Evolutionary conservation across 768 basidiomycete species (phyloP).

Genomic region (Russula dissimulans): DNA sequence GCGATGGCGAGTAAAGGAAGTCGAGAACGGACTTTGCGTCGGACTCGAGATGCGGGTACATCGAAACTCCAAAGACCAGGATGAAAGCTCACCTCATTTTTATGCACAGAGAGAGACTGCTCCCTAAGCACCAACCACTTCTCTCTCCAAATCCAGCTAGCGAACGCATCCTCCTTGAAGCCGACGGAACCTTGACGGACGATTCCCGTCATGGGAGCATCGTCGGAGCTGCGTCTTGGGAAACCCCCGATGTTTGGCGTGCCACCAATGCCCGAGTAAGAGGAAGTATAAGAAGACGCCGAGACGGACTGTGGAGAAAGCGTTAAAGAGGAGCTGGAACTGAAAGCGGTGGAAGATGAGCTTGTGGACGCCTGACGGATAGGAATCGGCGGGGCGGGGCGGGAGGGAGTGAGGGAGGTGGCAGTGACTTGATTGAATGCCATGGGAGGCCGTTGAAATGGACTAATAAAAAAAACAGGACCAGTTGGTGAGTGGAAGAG

Average conservation of each 20-base stretch:
- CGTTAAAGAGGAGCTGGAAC: constrained; percentile 53
- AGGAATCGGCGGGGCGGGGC: constrained; percentile 70
- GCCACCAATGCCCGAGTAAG: constrained; percentile 78
- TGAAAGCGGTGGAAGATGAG: constrained; percentile 40
- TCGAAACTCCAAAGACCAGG: background rate
- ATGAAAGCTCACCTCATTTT: constrained; percentile 70
- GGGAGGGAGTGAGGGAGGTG: constrained; percentile 61
- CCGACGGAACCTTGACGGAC: constrained; percentile 67
- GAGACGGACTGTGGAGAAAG: constrained; percentile 39
- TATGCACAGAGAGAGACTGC: constrained; percentile 70
- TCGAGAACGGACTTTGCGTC: background rate
- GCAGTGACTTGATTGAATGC: constrained; percentile 42
- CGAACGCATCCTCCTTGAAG: constrained; percentile 91
- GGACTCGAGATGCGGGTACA: background rate
- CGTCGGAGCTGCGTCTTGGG: constrained; percentile 46
- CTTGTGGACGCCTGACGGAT: constrained; percentile 38
- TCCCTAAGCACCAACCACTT: constrained; percentile 87
- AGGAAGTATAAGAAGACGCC: constrained; percentile 49
- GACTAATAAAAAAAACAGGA: background rate
- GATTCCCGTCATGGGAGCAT: constrained; percentile 33
- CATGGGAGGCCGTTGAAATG: constrained; percentile 26
- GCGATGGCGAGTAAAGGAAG: background rate
- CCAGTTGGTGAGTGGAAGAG: background rate
- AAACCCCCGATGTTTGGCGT: constrained; percentile 81
- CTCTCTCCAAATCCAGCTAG: constrained; percentile 85